Percentiles rank a stretch among this genome's conserved stretches.
These are phyloP conservation scores for Phyllostachys edulis DNA, from an alignment of 176 grass and related monocot genomes.

Conservation along the genomic window DNA sequence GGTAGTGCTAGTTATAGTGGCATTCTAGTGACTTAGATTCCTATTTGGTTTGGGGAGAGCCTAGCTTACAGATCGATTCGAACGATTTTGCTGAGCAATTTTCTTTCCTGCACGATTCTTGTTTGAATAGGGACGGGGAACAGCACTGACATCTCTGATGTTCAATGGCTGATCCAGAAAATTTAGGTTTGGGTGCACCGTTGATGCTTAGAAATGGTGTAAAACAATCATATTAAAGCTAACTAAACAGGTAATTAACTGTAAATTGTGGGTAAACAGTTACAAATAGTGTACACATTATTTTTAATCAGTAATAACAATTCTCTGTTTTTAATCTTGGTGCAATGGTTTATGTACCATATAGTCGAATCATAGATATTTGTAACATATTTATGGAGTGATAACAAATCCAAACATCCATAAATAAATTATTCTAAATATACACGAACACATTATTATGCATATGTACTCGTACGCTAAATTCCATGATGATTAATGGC, in stretches of 20 bases:
- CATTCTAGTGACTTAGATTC: not conserved
- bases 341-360: not conserved
- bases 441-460: not conserved
- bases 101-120: not conserved
- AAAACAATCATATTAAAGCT: not conserved
- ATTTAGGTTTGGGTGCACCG: not conserved
- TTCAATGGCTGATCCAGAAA: not conserved
- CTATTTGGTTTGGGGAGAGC: not conserved
- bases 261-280: not conserved
- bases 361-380: not conserved
- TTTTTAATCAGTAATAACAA: not conserved
- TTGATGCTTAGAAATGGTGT: not conserved
- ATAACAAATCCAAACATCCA: not conserved
- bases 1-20: not conserved
- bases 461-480: not conserved
- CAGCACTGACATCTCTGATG: not conserved
- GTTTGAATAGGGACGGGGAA: not conserved
- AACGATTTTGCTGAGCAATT: not conserved
- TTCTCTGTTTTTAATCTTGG: not conserved
- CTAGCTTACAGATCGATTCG: not conserved
- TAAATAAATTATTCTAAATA: not conserved
- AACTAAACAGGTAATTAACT: not conserved
- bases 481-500: not conserved
- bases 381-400: not conserved
- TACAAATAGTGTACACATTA: not conserved